phyloP scores from a whole-genome alignment of 371 early-diverging fungal genomes.

The Haplosporangium sp. region DNA sequence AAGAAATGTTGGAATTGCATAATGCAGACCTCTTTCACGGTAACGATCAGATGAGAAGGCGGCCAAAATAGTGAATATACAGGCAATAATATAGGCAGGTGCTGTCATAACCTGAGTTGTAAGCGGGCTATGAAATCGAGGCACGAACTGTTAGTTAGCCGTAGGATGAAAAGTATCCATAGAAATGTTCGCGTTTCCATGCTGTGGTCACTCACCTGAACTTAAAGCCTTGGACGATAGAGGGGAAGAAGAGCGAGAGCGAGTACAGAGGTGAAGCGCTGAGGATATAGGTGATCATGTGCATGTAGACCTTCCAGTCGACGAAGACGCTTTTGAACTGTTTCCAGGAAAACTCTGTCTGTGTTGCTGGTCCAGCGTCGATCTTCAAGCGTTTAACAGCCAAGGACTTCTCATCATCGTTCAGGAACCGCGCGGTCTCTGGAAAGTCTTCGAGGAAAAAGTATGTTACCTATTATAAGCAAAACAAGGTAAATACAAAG shows the following conservation, averaged over 20 bases:
- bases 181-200: neutral
- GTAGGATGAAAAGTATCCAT: neutral
- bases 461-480: constrained; percentile 45
- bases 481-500: no score
- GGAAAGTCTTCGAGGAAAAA: constrained; percentile 80
- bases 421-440: constrained; percentile 72
- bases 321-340: constrained; percentile 65
- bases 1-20: constrained; percentile 66
- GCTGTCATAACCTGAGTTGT: constrained; percentile 45
- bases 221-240: constrained; percentile 68
- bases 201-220: constrained; percentile 19
- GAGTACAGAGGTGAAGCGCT: constrained; percentile 73
- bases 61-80: constrained; percentile 63
- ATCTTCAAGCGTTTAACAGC: constrained; percentile 63
- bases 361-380: constrained; percentile 71
- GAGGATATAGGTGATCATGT: constrained; percentile 69
- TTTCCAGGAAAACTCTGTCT: constrained; percentile 68
- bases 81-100: constrained; percentile 61
- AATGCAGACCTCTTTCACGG: constrained; percentile 71
- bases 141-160: neutral
- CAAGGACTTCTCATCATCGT: constrained; percentile 63
- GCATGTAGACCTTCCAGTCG: constrained; percentile 70
- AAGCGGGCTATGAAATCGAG: constrained; percentile 6
- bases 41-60: constrained; percentile 74
- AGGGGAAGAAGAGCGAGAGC: constrained; percentile 75